Percentiles rank a stretch among this genome's conserved stretches.
phyloP scores from a whole-genome alignment of 306 rosid species.

The Inga oerstediana region DNA sequence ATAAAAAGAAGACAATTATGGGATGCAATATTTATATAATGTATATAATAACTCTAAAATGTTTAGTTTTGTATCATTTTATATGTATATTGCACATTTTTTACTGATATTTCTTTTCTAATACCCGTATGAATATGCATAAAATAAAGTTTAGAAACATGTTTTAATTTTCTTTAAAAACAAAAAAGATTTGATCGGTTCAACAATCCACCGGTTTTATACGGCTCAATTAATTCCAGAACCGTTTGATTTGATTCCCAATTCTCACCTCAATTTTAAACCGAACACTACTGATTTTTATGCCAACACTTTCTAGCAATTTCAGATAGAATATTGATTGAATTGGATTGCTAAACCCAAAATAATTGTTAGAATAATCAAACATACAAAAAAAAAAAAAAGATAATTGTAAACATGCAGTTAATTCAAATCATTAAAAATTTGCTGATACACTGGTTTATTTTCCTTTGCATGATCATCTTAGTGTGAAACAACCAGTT shows the following conservation, averaged over 20 bases:
- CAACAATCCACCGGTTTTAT: not conserved
- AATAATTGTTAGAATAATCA: not conserved
- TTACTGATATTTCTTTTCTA: no score
- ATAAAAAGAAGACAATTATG: not conserved
- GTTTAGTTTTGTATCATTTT: no score
- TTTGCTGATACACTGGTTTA: not conserved
- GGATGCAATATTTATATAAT: not conserved
- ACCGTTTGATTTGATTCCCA: no score
- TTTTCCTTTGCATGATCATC: not conserved
- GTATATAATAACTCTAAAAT: not conserved
- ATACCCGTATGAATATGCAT: not conserved
- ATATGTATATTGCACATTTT: no score
- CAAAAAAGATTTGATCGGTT: not conserved
- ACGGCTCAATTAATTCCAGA: no score
- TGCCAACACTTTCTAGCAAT: no score
- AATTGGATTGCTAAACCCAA: not conserved
- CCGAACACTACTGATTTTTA: no score
- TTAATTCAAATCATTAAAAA: not conserved
- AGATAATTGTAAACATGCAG: not conserved
- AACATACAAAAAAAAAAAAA: not conserved
- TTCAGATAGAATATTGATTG: not conserved
- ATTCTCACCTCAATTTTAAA: no score
- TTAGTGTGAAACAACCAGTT: no score
- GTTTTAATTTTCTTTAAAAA: no score
- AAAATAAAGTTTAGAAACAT: not conserved